phyloP scores from a whole-genome alignment of 2,329 filamentous ascomycete genomes.

The Plectosphaerella plurivora region DNA sequence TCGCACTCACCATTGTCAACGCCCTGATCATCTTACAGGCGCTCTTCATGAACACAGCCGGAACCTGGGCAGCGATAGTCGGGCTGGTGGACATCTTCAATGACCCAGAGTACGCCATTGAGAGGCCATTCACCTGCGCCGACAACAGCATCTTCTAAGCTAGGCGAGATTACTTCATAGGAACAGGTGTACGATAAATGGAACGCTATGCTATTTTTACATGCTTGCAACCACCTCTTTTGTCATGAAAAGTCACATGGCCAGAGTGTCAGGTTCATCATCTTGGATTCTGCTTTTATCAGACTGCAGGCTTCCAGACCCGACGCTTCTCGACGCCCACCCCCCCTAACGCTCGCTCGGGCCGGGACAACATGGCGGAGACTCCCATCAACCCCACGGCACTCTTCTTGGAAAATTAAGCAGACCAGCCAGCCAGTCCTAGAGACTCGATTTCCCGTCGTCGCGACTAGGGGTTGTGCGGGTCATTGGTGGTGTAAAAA shows the following conservation, averaged over 20 bases:
- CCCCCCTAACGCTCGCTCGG: neutral
- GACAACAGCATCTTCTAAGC: conserved; percentile 26
- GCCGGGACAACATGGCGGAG: neutral
- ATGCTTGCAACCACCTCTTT: neutral
- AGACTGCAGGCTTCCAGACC: too few relatives aligned
- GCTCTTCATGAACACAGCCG: conserved; percentile 28
- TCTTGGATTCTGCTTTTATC: too few relatives aligned
- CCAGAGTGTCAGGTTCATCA: neutral
- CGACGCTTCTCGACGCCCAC: too few relatives aligned
- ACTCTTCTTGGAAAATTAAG: neutral
- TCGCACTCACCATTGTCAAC: conserved; percentile 20
- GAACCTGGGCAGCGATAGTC: conserved; percentile 27
- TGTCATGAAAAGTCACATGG: neutral
- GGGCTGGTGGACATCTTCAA: conserved; percentile 24
- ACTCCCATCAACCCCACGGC: too few relatives aligned
- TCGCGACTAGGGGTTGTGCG: too few relatives aligned
- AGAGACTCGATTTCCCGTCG: neutral
- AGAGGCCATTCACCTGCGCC: conserved; percentile 27
- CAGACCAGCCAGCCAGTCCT: neutral
- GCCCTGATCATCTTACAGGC: conserved; percentile 23
- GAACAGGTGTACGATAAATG: too few relatives aligned
- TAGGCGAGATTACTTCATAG: neutral
- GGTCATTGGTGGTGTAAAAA: too few relatives aligned
- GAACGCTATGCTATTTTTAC: too few relatives aligned
- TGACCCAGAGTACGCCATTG: conserved; percentile 17